Percentiles rank a stretch among this genome's conserved stretches.
These are phyloP conservation scores for Populus trichocarpa DNA, from an alignment of 441 rosid species.

Conservation along the genomic window DNA sequence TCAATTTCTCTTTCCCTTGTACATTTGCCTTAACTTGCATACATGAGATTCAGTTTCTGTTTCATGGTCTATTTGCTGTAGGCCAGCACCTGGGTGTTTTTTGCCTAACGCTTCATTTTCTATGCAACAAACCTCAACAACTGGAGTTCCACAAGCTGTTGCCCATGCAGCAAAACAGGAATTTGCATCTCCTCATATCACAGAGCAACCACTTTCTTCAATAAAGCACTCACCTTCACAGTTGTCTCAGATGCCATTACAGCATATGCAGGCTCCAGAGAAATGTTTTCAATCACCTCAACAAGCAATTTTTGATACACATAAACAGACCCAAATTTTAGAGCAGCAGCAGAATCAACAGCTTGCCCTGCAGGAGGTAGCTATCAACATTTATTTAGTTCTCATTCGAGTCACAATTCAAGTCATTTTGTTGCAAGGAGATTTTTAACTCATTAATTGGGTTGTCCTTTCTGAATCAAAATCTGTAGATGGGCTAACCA, in stretches of 20 bases:
- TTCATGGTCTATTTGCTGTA: slow-evolving; percentile 22
- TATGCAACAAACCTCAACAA: slow-evolving; percentile 39
- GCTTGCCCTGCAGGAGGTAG: slow-evolving; percentile 40
- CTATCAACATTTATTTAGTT: neutral
- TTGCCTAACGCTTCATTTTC: slow-evolving; percentile 48
- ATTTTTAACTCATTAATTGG: slow-evolving; percentile 2
- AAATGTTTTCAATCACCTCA: slow-evolving; percentile 46
- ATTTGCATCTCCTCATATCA: slow-evolving; percentile 30
- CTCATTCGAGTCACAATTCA: neutral
- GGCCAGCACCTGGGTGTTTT: slow-evolving; percentile 35
- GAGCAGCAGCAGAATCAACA: slow-evolving; percentile 42
- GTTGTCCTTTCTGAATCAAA: neutral
- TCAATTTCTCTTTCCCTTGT: neutral
- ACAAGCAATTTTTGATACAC: slow-evolving; percentile 37
- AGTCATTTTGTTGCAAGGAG: neutral
- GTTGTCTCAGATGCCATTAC: slow-evolving; percentile 36
- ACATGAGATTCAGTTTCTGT: slow-evolving; percentile 9
- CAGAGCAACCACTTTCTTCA: slow-evolving; percentile 40
- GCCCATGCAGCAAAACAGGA: slow-evolving; percentile 41
- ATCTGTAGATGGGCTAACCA: neutral
- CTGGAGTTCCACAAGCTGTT: slow-evolving; percentile 44
- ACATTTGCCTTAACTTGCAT: slow-evolving; percentile 12
- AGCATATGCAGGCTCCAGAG: slow-evolving; percentile 29
- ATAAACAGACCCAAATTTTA: slow-evolving; percentile 32
- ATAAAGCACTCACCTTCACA: slow-evolving; percentile 37